Base-by-base conservation (phyloP, 129 eudicot genomes). In the Logfia minima region DNA sequence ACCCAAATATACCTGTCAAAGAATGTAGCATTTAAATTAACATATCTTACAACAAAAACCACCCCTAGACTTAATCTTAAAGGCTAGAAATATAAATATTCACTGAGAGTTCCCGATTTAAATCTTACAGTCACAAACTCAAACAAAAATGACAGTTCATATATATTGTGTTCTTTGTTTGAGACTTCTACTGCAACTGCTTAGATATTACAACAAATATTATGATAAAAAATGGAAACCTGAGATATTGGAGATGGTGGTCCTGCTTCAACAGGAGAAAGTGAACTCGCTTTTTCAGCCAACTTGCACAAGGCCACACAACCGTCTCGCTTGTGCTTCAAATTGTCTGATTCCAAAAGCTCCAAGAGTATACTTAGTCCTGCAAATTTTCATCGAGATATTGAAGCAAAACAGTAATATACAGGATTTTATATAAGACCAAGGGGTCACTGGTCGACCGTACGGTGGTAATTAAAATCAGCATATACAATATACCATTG, bases 1-100 rank as follows among this genome's bases (percentile, higher is more conserved):
- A 17, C 97, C 94, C 85, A 91, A 73, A 83, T 91, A 91, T 28
- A 91, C 97, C 97, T 91, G 93, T 75, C 65, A 16, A 70, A 81
- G 35, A 32, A 76, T 41, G 23, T 32, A 66, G 66, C 24, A 61
- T 32, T 18, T 61, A 17, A n/a, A 74, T 61, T 11, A 73, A 29
- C 39, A 64, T 29, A 29, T 64, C 18, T 58, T 31, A 53, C 55
- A 72, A 52, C 34, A 22, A 55, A 34, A 34, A 34, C 19, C 23
- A 16, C 7, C 61, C 61, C 61, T 55, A 55, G 23, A 5, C n/a
- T 53, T 4, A 5, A 53, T 53, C 23, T 18, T 16, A 0, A 18
- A 5, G 9, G 61, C 23, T 3, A 55, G 22, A 55, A 18, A 55
- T 14, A 14, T 52, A 55, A 2, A 55, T 4, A 5, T 7, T 55